A percentile compares a stretch with the other conserved stretches of the same genome.
phyloP scores from a whole-genome alignment of 768 basidiomycete genomes.

The Boletus rubroflammeus region DNA sequence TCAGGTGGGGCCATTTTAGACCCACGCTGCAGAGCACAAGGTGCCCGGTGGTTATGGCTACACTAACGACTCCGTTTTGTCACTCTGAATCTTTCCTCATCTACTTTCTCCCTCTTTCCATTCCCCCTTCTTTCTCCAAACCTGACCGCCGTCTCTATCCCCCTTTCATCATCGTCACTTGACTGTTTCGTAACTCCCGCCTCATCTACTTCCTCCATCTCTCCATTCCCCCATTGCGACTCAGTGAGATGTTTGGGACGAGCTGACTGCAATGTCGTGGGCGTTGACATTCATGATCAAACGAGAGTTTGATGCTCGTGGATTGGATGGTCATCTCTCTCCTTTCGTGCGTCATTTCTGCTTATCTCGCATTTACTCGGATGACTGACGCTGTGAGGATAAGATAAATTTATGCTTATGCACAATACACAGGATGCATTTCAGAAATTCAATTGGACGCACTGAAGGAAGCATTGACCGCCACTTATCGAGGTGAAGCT shows the following conservation, averaged over 20 bases:
- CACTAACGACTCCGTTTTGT: constrained; percentile 38
- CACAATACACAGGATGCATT: no score
- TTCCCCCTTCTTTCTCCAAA: no score
- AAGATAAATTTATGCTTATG: no score
- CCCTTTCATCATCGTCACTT: no score
- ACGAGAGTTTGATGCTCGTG: constrained; percentile 95
- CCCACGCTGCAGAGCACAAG: constrained; percentile 54
- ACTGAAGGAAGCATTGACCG: no score
- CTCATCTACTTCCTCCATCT: no score
- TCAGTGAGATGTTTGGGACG: background rate
- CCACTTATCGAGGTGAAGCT: no score
- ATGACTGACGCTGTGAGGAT: constrained; percentile 3
- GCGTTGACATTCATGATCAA: constrained; percentile 72
- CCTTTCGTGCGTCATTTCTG: constrained; percentile 61
- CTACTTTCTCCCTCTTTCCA: no score
- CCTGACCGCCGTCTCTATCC: no score
- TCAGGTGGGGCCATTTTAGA: constrained; percentile 38
- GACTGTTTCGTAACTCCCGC: no score
- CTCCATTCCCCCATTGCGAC: background rate
- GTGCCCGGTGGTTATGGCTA: constrained; percentile 62
- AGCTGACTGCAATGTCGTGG: constrained; percentile 29
- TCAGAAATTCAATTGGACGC: no score
- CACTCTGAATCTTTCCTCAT: no score
- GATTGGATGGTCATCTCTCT: constrained; percentile 98
- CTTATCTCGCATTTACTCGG: background rate